phyloP scores from a whole-genome alignment of 192 early-diverging fungal genomes.

The Coemansia sp. region DNA sequence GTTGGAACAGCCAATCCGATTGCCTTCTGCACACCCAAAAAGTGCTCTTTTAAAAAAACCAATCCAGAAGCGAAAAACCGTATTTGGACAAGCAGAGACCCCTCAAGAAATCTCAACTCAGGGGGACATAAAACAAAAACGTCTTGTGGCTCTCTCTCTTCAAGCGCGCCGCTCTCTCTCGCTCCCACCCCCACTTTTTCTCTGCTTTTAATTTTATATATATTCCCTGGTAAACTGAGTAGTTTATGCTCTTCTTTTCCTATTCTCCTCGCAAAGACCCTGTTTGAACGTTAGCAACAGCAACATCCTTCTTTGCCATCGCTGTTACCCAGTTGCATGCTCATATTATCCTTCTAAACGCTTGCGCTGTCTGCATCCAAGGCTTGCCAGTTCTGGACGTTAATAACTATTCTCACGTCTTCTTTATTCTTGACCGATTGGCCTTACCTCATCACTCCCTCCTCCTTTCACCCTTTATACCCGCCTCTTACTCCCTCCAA shows the following conservation, averaged over 20 bases:
- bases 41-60: background rate
- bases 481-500: background rate
- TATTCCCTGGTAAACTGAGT: background rate
- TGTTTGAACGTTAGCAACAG: background rate
- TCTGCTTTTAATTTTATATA: background rate
- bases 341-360: background rate
- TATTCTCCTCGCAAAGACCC: background rate
- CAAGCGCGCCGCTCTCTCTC: too few relatives aligned
- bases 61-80: conserved; percentile 3
- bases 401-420: background rate
- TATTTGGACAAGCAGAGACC: background rate
- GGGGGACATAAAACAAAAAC: too few relatives aligned
- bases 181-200: background rate
- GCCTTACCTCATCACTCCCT: too few relatives aligned
- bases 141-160: background rate
- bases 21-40: background rate
- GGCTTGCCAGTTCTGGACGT: background rate
- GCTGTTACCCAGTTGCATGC: background rate
- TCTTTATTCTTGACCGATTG: conserved; percentile 5
- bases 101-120: too few relatives aligned
- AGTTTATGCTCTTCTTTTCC: background rate
- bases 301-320: background rate
- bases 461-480: background rate
- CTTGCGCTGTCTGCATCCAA: conserved; percentile 1
- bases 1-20: background rate